Percentiles rank a stretch among this genome's conserved stretches.
Conservation (phyloP, 2,329 filamentous ascomycete genomes). For the Aspergillus transmontanensis region DNA sequence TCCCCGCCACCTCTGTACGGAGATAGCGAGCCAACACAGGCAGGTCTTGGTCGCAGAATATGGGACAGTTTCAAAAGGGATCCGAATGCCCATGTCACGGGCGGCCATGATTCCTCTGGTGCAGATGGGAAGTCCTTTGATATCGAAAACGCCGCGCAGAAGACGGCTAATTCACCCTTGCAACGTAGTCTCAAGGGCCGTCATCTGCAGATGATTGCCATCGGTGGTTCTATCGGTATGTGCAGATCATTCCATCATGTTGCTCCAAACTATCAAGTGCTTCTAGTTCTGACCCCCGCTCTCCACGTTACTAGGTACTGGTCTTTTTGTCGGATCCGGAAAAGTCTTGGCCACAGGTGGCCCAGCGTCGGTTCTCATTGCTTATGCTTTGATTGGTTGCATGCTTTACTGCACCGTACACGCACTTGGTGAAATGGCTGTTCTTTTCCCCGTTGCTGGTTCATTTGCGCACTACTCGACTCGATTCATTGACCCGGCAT, state of each 20-base stretch:
- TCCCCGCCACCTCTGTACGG: conserved; percentile 33
- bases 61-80: conserved; percentile 49
- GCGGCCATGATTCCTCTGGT: conserved; percentile 38
- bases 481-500: conserved; percentile 87
- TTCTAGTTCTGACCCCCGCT: neutral
- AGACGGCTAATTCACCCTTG: conserved; percentile 73
- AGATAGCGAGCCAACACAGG: conserved; percentile 28
- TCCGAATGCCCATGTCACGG: conserved; percentile 43
- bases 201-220: conserved; percentile 97
- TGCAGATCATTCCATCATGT: neutral
- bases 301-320: conserved; percentile 60
- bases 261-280: neutral
- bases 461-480: conserved; percentile 93
- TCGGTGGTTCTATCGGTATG: conserved; percentile 83
- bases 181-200: conserved; percentile 77
- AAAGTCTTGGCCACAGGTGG: conserved; percentile 71
- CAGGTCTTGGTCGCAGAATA: conserved; percentile 32
- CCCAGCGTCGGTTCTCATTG: conserved; percentile 75
- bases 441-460: conserved; percentile 85
- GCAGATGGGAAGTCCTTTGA: conserved; percentile 61
- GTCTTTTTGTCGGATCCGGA: conserved; percentile 84
- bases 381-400: conserved; percentile 75
- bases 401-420: conserved; percentile 95
- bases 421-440: conserved; percentile 86
- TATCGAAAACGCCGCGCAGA: conserved; percentile 62